Percentiles rank a stretch among this genome's conserved stretches.
phyloP scores from a whole-genome alignment of 2,329 filamentous ascomycete species.

The Cordyceps pruinosa region DNA sequence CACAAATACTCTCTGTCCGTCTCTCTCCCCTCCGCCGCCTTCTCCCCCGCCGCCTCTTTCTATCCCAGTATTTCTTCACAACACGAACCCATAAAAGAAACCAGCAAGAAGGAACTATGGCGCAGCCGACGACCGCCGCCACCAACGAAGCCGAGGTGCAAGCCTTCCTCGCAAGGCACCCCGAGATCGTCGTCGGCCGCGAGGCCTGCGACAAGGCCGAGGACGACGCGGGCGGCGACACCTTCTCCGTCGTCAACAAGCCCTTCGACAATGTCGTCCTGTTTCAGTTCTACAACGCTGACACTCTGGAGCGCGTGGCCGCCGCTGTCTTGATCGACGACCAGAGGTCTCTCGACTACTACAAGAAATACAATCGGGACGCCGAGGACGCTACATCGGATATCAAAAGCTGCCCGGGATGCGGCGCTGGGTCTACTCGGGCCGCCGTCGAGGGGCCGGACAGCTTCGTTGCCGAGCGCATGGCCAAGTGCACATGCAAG shows the following conservation, averaged over 20 bases:
- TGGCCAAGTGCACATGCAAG: not conserved
- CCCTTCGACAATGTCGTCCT: conserved; percentile 13
- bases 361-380: conserved; percentile 9
- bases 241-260: conserved; percentile 16
- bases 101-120: not conserved
- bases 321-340: conserved; percentile 13
- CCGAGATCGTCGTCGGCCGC: conserved; percentile 15
- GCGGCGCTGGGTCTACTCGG: not conserved
- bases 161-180: conserved; percentile 13
- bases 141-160: not conserved
- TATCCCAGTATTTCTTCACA: too few species aligned
- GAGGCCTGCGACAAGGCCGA: conserved; percentile 12
- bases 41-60: too few species aligned
- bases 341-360: conserved; percentile 10
- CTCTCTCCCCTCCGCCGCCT: too few species aligned
- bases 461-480: not conserved
- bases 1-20: too few species aligned
- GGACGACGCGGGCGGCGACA: conserved; percentile 10
- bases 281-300: conserved; percentile 14
- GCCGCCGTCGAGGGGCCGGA: not conserved
- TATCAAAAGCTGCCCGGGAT: not conserved
- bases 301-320: conserved; percentile 14
- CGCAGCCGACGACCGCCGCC: not conserved
- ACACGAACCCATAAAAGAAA: too few species aligned
- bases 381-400: not conserved